phyloP scores from a whole-genome alignment of 2,329 filamentous ascomycete species.

The Chaetomium globosum region DNA sequence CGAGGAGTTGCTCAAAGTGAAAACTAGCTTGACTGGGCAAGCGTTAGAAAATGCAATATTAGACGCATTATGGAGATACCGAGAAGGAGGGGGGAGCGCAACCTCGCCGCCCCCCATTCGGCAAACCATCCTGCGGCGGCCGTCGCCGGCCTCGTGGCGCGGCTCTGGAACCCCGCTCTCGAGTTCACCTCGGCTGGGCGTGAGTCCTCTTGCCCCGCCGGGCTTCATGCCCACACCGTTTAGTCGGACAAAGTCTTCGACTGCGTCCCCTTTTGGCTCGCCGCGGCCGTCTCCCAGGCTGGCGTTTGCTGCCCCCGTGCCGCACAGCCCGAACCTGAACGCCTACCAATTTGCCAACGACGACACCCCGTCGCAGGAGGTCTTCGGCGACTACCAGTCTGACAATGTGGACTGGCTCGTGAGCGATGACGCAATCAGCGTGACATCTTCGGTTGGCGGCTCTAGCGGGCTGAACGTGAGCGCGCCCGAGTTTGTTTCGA shows the following conservation, averaged over 20 bases:
- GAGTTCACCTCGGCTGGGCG: slow-evolving; percentile 78
- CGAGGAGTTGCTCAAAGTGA: slow-evolving; percentile 79
- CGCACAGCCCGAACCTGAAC: slow-evolving; percentile 90
- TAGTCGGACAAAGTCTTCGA: slow-evolving; percentile 73
- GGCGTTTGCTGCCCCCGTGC: slow-evolving; percentile 82
- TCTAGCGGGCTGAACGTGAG: slow-evolving; percentile 75
- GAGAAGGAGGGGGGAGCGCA: slow-evolving; percentile 64
- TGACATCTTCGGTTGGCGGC: slow-evolving; percentile 71
- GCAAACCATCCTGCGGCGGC: slow-evolving; percentile 84
- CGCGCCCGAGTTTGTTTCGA: slow-evolving; percentile 73
- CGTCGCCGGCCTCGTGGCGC: slow-evolving; percentile 94
- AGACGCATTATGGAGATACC: slow-evolving; percentile 85
- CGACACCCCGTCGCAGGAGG: slow-evolving; percentile 76
- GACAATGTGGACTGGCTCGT: slow-evolving; percentile 98
- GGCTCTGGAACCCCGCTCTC: slow-evolving; percentile 76
- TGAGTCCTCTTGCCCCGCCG: slow-evolving; percentile 81
- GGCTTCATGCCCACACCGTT: slow-evolving; percentile 81
- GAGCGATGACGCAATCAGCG: slow-evolving; percentile 80
- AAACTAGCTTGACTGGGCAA: slow-evolving; percentile 73
- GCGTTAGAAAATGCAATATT: slow-evolving; percentile 87
- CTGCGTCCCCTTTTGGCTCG: slow-evolving; percentile 88
- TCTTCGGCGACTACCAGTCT: slow-evolving; percentile 86
- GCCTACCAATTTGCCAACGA: slow-evolving; percentile 92
- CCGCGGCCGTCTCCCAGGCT: slow-evolving; percentile 90
- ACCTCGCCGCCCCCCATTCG: slow-evolving; percentile 82